Conservation (phyloP, 371 early-diverging fungal genomes). For the Apophysomyces variabilis region DNA sequence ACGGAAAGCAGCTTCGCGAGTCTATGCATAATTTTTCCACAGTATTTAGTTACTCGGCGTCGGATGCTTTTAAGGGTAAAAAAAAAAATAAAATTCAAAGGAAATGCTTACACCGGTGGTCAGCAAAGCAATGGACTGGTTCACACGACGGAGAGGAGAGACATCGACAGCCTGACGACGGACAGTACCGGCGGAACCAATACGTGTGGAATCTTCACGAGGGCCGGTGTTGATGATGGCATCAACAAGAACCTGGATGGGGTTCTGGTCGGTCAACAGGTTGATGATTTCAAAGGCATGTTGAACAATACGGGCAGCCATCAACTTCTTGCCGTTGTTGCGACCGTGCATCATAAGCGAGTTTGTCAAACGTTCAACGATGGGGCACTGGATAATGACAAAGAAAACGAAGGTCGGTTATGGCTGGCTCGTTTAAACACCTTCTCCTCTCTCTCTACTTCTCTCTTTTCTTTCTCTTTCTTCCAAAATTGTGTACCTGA, state of each 20-base stretch:
- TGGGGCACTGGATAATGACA: constrained; percentile 81
- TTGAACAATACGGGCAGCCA: constrained; percentile 99
- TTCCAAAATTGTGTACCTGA: constrained; percentile 59
- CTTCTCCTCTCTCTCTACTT: neutral
- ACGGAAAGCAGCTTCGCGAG: constrained; percentile 43
- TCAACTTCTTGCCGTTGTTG: constrained; percentile 99
- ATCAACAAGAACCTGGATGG: constrained; percentile 99
- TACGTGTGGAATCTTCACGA: constrained; percentile 99
- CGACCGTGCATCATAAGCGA: constrained; percentile 99
- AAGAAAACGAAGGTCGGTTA: neutral
- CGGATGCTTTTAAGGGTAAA: no score
- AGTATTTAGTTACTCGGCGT: constrained; percentile 15
- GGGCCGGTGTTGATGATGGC: constrained; percentile 99
- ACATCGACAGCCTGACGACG: constrained; percentile 99
- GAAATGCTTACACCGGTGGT: constrained; percentile 86
- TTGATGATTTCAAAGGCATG: constrained; percentile 99
- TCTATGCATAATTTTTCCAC: constrained; percentile 14
- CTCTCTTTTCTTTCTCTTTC: neutral
- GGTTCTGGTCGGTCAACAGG: constrained; percentile 99
- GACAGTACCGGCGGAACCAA: constrained; percentile 99
- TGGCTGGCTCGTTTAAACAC: neutral
- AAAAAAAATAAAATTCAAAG: constrained; percentile 22
- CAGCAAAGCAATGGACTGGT: constrained; percentile 96
- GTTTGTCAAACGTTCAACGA: constrained; percentile 99
- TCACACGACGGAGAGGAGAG: constrained; percentile 98